Evolutionary conservation across 1,284 basidiomycete genomes (phyloP).

Genomic region (Anthracocystis panici-leucophaei): DNA sequence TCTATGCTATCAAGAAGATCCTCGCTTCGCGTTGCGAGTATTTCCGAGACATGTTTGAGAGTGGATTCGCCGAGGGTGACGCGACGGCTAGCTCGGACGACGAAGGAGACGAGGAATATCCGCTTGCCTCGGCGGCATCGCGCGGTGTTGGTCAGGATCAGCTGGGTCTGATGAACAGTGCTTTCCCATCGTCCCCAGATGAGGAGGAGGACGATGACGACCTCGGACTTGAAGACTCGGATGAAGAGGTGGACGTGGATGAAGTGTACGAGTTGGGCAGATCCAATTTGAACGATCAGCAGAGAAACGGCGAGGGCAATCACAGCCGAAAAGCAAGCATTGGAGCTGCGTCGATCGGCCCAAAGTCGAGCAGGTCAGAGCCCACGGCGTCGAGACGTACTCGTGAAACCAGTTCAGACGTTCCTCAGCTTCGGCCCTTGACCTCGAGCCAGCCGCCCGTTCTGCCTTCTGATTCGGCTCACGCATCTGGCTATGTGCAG

Average conservation of each 20-base stretch:
- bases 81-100: constrained; percentile 54
- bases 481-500: constrained; percentile 2
- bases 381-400: constrained; percentile 12
- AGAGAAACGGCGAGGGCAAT: constrained; percentile 13
- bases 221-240: constrained; percentile 38
- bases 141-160: constrained; percentile 38
- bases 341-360: background rate
- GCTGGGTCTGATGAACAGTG: constrained; percentile 14
- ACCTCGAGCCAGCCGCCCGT: background rate
- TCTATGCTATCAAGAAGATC: constrained; percentile 71
- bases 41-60: constrained; percentile 66
- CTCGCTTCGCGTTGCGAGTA: constrained; percentile 69
- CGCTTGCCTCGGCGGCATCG: constrained; percentile 7
- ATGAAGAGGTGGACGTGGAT: constrained; percentile 46
- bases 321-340: constrained; percentile 6
- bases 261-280: constrained; percentile 40
- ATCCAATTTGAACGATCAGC: constrained; percentile 26
- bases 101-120: constrained; percentile 30
- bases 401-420: constrained; percentile 40
- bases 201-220: constrained; percentile 43
- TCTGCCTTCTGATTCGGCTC: background rate
- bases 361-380: constrained; percentile 4
- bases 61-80: constrained; percentile 65
- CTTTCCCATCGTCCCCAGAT: constrained; percentile 17
- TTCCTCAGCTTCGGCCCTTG: constrained; percentile 12